These are phyloP conservation scores for Candida maris DNA, from an alignment of 805 yeast genomes.

Conservation along the genomic window DNA sequence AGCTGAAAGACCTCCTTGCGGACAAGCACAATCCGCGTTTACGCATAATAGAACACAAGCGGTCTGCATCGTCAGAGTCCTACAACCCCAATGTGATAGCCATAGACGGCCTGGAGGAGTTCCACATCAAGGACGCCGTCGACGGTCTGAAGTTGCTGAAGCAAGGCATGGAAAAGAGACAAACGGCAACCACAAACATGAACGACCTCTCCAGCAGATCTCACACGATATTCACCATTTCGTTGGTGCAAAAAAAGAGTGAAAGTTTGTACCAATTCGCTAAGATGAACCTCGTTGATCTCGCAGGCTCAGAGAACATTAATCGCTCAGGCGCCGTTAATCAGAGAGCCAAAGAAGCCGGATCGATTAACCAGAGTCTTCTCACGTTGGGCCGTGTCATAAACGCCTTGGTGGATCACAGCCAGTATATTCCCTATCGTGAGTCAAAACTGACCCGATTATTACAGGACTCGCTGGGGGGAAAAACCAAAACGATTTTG, in stretches of 20 bases:
- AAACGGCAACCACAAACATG: slow-evolving; percentile 70
- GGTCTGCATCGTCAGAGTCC: slow-evolving; percentile 7
- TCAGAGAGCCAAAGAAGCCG: slow-evolving; percentile 89
- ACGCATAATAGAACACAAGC: slow-evolving; percentile 37
- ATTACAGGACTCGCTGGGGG: slow-evolving; percentile 77
- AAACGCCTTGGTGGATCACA: slow-evolving; percentile 60
- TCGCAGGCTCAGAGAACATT: slow-evolving; percentile 94
- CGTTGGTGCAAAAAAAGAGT: slow-evolving; percentile 43
- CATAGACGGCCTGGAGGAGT: slow-evolving; percentile 65
- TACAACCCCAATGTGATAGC: slow-evolving; percentile 32
- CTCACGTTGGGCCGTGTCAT: slow-evolving; percentile 88
- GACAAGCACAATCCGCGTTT: slow-evolving; percentile 32
- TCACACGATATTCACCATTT: slow-evolving; percentile 70
- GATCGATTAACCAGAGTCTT: slow-evolving; percentile 84
- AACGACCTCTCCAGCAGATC: slow-evolving; percentile 73
- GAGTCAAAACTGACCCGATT: slow-evolving; percentile 76
- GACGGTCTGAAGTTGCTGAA: slow-evolving; percentile 56
- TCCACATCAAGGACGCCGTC: slow-evolving; percentile 47
- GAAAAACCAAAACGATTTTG: slow-evolving; percentile 84
- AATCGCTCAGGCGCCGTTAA: slow-evolving; percentile 82
- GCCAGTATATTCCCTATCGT: slow-evolving; percentile 69
- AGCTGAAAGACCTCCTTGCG: slow-evolving; percentile 41
- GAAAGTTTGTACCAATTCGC: slow-evolving; percentile 29
- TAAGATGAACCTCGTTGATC: slow-evolving; percentile 70
- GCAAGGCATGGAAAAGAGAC: slow-evolving; percentile 55